A percentile compares a stretch with the other conserved stretches of the same genome.
phyloP scores from a whole-genome alignment of 2,329 filamentous ascomycete species.

The Xylaria sp. region DNA sequence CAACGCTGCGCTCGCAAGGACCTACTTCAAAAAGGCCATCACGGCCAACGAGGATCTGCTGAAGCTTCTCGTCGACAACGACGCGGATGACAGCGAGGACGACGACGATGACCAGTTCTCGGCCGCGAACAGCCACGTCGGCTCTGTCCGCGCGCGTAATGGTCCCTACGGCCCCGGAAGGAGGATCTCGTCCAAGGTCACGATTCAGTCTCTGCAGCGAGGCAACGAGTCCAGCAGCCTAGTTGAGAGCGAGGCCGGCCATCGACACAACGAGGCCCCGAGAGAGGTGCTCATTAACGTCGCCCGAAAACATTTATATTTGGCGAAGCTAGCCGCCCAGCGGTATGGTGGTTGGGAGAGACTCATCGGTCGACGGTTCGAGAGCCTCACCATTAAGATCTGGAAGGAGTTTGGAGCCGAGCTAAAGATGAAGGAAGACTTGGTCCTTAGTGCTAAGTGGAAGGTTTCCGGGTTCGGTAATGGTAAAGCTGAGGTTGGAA shows the following conservation, averaged over 20 bases:
- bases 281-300: constrained; percentile 22
- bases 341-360: constrained; percentile 21
- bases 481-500: constrained; percentile 20
- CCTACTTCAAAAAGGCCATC: constrained; percentile 26
- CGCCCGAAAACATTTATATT: constrained; percentile 20
- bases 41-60: constrained; percentile 25
- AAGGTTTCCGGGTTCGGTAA: constrained; percentile 17
- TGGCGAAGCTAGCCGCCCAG: constrained; percentile 24
- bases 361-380: constrained; percentile 13
- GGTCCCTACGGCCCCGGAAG: constrained; percentile 7
- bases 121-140: constrained; percentile 15
- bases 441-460: constrained; percentile 22
- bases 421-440: constrained; percentile 22
- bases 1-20: constrained; percentile 11
- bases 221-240: not conserved
- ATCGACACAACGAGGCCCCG: constrained; percentile 11
- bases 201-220: not conserved
- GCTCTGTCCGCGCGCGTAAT: constrained; percentile 10
- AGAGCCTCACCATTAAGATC: constrained; percentile 13
- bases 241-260: not conserved
- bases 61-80: constrained; percentile 22
- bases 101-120: constrained; percentile 26
- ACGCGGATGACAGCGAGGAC: constrained; percentile 26
- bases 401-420: constrained; percentile 22
- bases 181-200: constrained; percentile 4